Evolutionary conservation across 2,329 filamentous ascomycete genomes (phyloP), one percentile per base, ranked within the genome.

Genomic region (Orbilia javanica): DNA sequence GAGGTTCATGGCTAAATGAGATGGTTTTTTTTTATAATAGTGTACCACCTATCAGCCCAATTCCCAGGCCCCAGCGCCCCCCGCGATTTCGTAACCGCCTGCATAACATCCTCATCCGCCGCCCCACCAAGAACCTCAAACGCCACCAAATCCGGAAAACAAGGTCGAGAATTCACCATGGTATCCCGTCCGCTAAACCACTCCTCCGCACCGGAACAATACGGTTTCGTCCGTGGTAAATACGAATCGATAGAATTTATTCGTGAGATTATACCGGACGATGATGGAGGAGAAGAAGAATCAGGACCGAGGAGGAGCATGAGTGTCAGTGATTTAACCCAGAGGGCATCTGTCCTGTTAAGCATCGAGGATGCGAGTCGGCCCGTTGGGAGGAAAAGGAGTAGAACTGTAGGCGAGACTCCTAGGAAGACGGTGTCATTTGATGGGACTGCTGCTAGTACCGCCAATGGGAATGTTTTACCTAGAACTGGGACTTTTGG

Each of bases 171-270:
- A 82, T 96, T 90, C 83, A 93, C 97, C 87, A 88, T 97, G 67
- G 89, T 97, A 2, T 97, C 94, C 1, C 94, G 92, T 83, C 95
- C 95, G 0, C 92, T 93, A 82, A 84, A n/a, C n/a, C 80, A 88
- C 20, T 94, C 97, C 83, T 90, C 91, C 0, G 89, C 93, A 74
- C 91, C 92, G 36, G 90, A 91, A 20, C 87, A 88, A 11, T 87
- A 85, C 88, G 74, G 93, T 92, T 15, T 95, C 83, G 92, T 97
- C 60, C 88, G 93, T 46, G 95, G 94, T 2, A 88, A 90, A 79
- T 98, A 97, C 82, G 94, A 97, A 85, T 96, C 93, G 0, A 91
- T 97, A 15, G 95, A 98, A 84, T 87, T 97, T 80, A 94, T 97
- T 72, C 88, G 94, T 62, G 94, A 98, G 84, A 88, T 97, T 13